Evolutionary conservation across 306 rosid species (phyloP), one percentile per base, ranked within the genome.

Genomic region (Psophocarpus tetragonolobus): DNA sequence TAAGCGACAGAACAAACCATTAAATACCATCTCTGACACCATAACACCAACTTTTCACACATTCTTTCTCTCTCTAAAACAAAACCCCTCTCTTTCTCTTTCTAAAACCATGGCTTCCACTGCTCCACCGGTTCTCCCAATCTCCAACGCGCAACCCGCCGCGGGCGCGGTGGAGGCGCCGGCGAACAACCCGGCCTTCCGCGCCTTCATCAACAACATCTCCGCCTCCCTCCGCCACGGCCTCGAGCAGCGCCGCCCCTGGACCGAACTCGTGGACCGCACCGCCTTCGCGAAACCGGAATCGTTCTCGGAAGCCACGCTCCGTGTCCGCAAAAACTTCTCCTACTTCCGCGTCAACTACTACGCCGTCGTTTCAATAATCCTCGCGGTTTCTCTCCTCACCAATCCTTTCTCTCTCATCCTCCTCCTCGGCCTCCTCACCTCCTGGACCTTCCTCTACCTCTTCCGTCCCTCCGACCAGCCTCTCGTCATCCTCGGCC

Each of bases 391-490:
- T 3, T 95, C 97, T 0, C 97, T 95, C 57, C 41, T 95, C 20
- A 82, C 97, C 0, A 81, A 92, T 44, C 99, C 99, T 0, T 63
- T 91, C 51, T 95, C 99, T 0, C 81, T 92, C 26, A 15, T 92
- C 17, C 81, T 86, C 32, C 90, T 95, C 47, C 7, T 85, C 3
- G 93, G 94, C 6, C 89, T 95, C 42, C 86, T 92, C 66, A 85
- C 88, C n/a, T 80, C 90, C 1, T 95, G 97, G 99, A 82, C 92
- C 63, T 95, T 95, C 84, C 97, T 95, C 42, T 92, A 95, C 87
- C 89, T 92, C 70, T 89, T 95, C 90, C 97, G 99, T 10, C 96
- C 99, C 8, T 36, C 99, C 14, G 99, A 92, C 54, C 99, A 93
- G 79, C 97, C 99, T 5, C 87, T 95, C 11, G 91, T 95, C 62